Evolutionary conservation across 1,139 yeast genomes (phyloP), one percentile per base, ranked within the genome.

Genomic region (Taphrina flavorubra): DNA sequence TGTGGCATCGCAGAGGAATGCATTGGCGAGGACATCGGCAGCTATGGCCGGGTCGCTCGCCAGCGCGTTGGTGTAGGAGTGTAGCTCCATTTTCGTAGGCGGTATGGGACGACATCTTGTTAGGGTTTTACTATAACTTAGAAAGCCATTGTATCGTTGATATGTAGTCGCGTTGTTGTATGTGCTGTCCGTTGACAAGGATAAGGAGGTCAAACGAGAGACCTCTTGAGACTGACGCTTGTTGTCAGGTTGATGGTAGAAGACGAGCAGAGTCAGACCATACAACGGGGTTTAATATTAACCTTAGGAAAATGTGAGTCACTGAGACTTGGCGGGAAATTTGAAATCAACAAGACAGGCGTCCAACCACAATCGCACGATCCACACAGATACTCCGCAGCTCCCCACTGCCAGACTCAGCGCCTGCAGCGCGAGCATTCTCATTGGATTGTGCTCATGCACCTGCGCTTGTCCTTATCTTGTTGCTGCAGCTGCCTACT

Each of bases 31-130:
- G 36, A 49, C 36, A 49, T 49, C 53, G 53, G n/a, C 34, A 18
- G 36, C 36, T 8, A 49, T 11, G 53, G 31, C 20, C 53, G 53
- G 4, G 36, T 49, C 53, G 53, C 53, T 49, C 53, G 53, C 53
- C 53, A 49, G 53, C 36, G 53, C n/a, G 20, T 49, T 49, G 53
- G 53, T 49, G 36, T 49, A 53, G 58, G 58, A 53, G 58, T 2
- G 8, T 4, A 31, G 25, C 58, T 53, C 58, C 58, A 53, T 53
- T 49, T 34, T 49, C 36, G 53, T 8, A 11, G 53, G 53, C 47
- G 47, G 47, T 44, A 44, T n/a, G 47, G 47, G 47, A 44, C 47
- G 47, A 44, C 47, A 44, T 44, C 18, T 5, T 44, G 18, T 44
- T 13, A 16, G 13, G 18, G 47, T 2, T 44, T 44, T 44, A 6